Conservation (phyloP, 1,284 basidiomycete species). For the Ceratobasidium sp. region DNA sequence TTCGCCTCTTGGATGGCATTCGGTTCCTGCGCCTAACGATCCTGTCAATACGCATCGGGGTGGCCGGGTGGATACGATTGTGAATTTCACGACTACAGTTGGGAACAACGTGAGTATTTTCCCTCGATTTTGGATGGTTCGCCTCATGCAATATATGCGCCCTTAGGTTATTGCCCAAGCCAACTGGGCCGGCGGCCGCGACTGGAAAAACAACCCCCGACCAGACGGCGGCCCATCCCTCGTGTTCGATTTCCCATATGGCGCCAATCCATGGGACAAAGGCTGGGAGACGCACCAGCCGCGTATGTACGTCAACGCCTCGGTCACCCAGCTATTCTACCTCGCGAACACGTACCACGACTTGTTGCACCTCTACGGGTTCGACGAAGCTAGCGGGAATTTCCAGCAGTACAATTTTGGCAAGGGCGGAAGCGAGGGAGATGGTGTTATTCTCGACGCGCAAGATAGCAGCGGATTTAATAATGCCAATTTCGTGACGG, state of each 20-base stretch:
- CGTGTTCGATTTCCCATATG: constrained; percentile 79
- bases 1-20: constrained; percentile 91
- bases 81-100: constrained; percentile 83
- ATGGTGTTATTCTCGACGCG: constrained; percentile 66
- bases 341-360: constrained; percentile 66
- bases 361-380: constrained; percentile 61
- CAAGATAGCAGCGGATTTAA: constrained; percentile 65
- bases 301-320: constrained; percentile 85
- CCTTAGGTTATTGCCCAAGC: constrained; percentile 80
- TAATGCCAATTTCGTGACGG: constrained; percentile 65
- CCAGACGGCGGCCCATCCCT: constrained; percentile 71
- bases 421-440: constrained; percentile 63
- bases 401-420: constrained; percentile 68
- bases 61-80: constrained; percentile 53
- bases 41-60: constrained; percentile 59
- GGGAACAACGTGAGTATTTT: constrained; percentile 82
- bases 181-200: constrained; percentile 86
- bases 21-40: constrained; percentile 63
- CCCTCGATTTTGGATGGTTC: neutral
- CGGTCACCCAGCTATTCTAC: constrained; percentile 92
- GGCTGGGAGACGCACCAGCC: constrained; percentile 72
- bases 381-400: constrained; percentile 65
- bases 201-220: constrained; percentile 82
- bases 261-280: constrained; percentile 65
- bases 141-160: constrained; percentile 11